Evolutionary conservation across 1,284 basidiomycete species (phyloP).

Genomic region (Xerocomus amazonicus): DNA sequence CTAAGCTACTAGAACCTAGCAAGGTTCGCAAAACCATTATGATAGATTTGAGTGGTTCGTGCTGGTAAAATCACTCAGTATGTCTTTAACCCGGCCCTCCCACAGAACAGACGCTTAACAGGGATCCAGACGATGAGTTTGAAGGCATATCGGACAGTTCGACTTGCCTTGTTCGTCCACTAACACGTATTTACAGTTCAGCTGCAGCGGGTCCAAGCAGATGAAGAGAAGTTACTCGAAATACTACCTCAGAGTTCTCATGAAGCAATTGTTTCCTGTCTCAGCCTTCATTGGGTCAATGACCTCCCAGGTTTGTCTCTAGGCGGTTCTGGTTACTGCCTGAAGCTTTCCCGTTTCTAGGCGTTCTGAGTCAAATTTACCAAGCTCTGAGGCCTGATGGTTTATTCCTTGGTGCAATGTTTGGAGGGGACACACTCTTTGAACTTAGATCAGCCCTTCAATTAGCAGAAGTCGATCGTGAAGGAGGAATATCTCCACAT

Average conservation of each 20-base stretch:
- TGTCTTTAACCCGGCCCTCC: conserved; percentile 6
- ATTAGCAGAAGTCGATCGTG: conserved; percentile 90
- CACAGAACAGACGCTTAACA: conserved; percentile 60
- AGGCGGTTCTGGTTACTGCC: background rate
- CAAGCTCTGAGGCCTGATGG: conserved; percentile 89
- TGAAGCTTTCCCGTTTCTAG: conserved; percentile 31
- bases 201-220: conserved; percentile 67
- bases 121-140: conserved; percentile 73
- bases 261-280: conserved; percentile 89
- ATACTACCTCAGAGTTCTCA: conserved; percentile 70
- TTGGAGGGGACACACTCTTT: conserved; percentile 96
- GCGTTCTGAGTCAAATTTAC: conserved; percentile 86
- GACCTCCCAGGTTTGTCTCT: conserved; percentile 79
- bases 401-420: conserved; percentile 90
- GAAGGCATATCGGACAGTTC: conserved; percentile 49
- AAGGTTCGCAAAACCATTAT: conserved; percentile 78
- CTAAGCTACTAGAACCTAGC: conserved; percentile 74
- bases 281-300: conserved; percentile 96
- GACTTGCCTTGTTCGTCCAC: conserved; percentile 3
- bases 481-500: conserved; percentile 94
- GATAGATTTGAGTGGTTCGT: conserved; percentile 83
- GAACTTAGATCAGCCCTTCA: conserved; percentile 90
- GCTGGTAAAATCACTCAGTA: background rate
- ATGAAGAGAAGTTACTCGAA: conserved; percentile 74
- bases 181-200: conserved; percentile 48